phyloP scores from a whole-genome alignment of 73 alveolate genomes.

The Stentor roeselii region DNA sequence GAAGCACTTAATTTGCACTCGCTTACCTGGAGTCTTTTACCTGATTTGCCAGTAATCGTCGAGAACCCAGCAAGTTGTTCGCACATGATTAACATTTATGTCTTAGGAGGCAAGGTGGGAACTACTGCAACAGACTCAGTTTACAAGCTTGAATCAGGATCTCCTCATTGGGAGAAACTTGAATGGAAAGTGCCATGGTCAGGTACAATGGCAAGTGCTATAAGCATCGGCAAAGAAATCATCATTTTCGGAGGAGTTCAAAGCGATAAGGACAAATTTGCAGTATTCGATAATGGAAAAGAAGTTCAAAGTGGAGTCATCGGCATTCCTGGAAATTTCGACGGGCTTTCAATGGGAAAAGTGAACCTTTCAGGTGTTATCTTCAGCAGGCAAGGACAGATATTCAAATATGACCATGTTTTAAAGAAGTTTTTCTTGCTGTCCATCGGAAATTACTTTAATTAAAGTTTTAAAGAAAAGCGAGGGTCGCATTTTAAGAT shows the following conservation, averaged over 20 bases:
- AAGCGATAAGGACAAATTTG: not conserved
- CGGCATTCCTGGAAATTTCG: not conserved
- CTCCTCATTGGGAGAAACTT: not conserved
- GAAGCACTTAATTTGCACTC: not conserved
- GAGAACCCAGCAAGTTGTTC: not conserved
- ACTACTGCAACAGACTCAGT: not conserved
- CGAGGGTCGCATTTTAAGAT: not conserved
- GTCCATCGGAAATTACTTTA: not conserved
- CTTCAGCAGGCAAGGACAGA: not conserved
- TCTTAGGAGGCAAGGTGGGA: not conserved
- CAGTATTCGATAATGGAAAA: not conserved
- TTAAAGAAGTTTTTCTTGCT: not conserved
- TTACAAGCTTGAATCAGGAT: not conserved
- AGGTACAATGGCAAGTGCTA: not conserved
- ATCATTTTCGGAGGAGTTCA: not conserved
- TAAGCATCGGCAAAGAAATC: not conserved
- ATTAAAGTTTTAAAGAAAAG: not conserved
- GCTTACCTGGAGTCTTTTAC: not conserved
- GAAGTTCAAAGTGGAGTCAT: not conserved
- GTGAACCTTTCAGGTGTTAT: not conserved
- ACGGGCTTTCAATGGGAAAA: not conserved
- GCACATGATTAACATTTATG: too few species aligned
- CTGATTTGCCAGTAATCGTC: not conserved
- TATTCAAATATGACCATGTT: not conserved
- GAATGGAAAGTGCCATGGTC: not conserved